Conservation (phyloP, 2,329 filamentous ascomycete genomes). For the Xylariaceae sp. region DNA sequence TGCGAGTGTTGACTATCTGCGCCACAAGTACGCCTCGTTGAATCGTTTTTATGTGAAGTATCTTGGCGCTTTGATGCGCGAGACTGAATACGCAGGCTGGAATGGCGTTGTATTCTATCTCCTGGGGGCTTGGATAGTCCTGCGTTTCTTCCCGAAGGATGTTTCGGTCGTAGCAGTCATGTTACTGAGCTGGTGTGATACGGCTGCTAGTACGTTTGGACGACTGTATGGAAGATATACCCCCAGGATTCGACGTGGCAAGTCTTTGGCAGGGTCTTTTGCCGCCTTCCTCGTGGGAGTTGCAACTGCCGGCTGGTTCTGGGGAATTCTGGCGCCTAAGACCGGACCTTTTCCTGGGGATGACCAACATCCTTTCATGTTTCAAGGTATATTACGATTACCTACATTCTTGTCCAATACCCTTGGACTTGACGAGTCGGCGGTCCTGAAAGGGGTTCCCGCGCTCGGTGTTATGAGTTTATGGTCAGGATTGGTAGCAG, state of each 20-base stretch:
- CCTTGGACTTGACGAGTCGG: slow-evolving; percentile 65
- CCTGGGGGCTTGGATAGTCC: slow-evolving; percentile 84
- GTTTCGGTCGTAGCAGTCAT: slow-evolving; percentile 88
- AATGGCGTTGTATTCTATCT: slow-evolving; percentile 98
- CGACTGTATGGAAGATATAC: slow-evolving; percentile 90
- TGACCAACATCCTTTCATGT: slow-evolving; percentile 77
- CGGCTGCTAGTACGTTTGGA: slow-evolving; percentile 93
- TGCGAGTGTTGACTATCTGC: slow-evolving; percentile 78
- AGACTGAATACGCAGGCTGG: slow-evolving; percentile 91
- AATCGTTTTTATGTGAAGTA: slow-evolving; percentile 87
- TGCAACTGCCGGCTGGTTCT: slow-evolving; percentile 84
- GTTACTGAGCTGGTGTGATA: slow-evolving; percentile 96
- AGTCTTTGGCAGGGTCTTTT: slow-evolving; percentile 87
- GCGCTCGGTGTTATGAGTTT: slow-evolving; percentile 84
- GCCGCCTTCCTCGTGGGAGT: slow-evolving; percentile 86
- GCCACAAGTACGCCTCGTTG: slow-evolving; percentile 80
- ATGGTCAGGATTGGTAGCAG: slow-evolving; percentile 87
- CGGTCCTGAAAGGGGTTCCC: slow-evolving; percentile 70
- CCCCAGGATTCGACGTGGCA: slow-evolving; percentile 81
- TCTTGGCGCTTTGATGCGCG: slow-evolving; percentile 92
- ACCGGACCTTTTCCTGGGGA: slow-evolving; percentile 73
- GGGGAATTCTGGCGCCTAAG: slow-evolving; percentile 80
- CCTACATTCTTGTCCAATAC: slow-evolving; percentile 64
- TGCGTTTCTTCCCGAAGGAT: slow-evolving; percentile 91
- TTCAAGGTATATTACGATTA: slow-evolving; percentile 76